Base-by-base conservation (phyloP, 1,139 yeast species). In the Meyerozyma elateridarum region DNA sequence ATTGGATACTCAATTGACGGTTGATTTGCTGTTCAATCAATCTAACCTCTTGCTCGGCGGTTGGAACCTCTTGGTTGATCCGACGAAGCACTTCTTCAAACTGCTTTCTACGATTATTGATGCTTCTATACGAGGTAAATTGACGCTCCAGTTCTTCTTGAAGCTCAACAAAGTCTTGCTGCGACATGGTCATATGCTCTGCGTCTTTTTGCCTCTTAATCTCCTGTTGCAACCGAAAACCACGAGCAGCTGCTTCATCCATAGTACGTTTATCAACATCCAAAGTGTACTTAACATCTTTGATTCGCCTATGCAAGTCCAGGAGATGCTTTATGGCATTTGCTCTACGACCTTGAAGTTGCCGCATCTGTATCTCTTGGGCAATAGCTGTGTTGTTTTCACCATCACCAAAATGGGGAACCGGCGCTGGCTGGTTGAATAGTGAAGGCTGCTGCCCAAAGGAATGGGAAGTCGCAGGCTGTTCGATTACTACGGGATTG, bases 381-480 rank as follows among this genome's bases (percentile, higher is more conserved):
- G 20, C 20, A 8, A 19, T 19, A 13, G 11, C 8, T 7, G 19
- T 15, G 21, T 32, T 17, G 18, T 32, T 25, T 17, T 18, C 29
- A 20, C 22, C 39, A 20, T 37, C 46, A 2, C 49, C 38, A 8
- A 44, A 46, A 26, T 61, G 66, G 8, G 54, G 52, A 0, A 59
- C 63, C 1, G 67, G 65, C 0, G 56, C 64, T 0, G 70, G 69
- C 22, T 42, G 41, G 35, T 62, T 60, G 38, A 37, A 56, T 15
- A 9, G 19, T 2, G 32, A 27, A n/a, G 27, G 20, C n/a, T n/a
- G n/a, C n/a, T n/a, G n/a, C n/a, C n/a, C n/a, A n/a, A n/a, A n/a
- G n/a, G n/a, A n/a, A 25, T 15, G 25, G 16, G 20, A 3, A 22
- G 16, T n/a, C 15, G 28, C 14, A 22, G 12, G 12, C 19, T 18